phyloP scores from a whole-genome alignment of 1,284 basidiomycete genomes.

The Phaffia rhodozyma region DNA sequence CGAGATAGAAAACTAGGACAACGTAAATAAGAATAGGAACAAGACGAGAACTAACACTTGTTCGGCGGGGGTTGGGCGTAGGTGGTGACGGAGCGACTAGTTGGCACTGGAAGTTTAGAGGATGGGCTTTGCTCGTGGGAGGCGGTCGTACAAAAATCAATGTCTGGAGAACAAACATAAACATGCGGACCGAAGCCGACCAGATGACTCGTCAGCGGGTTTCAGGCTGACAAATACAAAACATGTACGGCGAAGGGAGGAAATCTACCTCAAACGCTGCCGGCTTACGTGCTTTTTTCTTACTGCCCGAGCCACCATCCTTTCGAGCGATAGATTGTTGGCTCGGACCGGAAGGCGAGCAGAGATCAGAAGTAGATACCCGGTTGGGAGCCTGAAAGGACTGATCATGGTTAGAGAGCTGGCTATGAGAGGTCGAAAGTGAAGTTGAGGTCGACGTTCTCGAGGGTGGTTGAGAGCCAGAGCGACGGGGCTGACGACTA shows the following conservation, averaged over 20 bases:
- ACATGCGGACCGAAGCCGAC: background rate
- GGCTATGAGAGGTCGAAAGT: background rate
- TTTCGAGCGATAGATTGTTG: background rate
- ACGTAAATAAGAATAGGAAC: too few relatives aligned
- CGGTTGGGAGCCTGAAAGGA: background rate
- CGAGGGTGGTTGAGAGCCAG: background rate
- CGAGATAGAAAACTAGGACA: too few relatives aligned
- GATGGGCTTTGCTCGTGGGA: slow-evolving; percentile 1
- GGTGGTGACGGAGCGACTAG: slow-evolving; percentile 5
- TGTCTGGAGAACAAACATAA: background rate
- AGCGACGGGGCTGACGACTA: too few relatives aligned
- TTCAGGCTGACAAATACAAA: too few relatives aligned
- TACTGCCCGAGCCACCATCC: background rate
- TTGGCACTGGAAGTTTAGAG: slow-evolving; percentile 17
- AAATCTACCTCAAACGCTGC: slow-evolving; percentile 1
- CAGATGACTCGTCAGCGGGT: background rate
- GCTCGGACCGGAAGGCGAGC: background rate
- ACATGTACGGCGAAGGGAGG: background rate
- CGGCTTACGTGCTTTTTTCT: background rate
- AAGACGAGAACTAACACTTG: too few relatives aligned
- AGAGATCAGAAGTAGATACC: background rate
- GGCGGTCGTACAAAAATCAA: slow-evolving; percentile 16
- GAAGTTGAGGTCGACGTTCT: background rate
- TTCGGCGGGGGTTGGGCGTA: too few relatives aligned
- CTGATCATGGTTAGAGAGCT: background rate